Evolutionary conservation across 371 early-diverging fungal species (phyloP).

Genomic region (Umbelopsis sp.): DNA sequence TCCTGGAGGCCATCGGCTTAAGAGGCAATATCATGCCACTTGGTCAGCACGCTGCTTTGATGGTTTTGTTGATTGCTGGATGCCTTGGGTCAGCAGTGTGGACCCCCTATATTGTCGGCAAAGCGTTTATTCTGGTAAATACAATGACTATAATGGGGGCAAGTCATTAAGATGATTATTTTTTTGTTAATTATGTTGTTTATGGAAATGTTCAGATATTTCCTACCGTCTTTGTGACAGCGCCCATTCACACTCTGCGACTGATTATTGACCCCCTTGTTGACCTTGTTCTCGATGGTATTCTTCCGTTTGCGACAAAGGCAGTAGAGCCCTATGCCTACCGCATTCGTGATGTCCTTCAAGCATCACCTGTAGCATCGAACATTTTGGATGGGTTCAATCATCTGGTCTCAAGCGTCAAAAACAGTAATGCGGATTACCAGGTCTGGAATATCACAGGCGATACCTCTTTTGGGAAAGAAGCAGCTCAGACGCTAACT

Average conservation of each 20-base stretch:
- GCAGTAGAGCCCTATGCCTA: conserved; percentile 20
- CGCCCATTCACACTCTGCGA: conserved; percentile 49
- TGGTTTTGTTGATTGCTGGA: conserved; percentile 68
- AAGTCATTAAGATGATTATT: not conserved
- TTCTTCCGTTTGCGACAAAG: conserved; percentile 32
- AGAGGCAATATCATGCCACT: conserved; percentile 77
- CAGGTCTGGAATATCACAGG: conserved; percentile 11
- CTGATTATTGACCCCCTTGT: conserved; percentile 56
- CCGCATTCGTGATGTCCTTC: not conserved
- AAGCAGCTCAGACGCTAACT: not conserved
- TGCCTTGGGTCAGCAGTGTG: conserved; percentile 73
- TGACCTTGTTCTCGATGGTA: conserved; percentile 52
- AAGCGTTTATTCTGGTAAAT: conserved; percentile 46
- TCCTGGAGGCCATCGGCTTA: conserved; percentile 86
- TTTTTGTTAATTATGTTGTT: not conserved
- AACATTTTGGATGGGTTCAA: conserved; percentile 14
- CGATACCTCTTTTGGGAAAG: conserved; percentile 13
- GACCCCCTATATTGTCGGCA: conserved; percentile 74
- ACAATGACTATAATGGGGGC: not conserved
- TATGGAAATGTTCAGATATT: conserved; percentile 32
- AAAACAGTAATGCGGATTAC: not conserved
- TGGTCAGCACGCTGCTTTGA: conserved; percentile 76
- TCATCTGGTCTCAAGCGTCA: conserved; percentile 18
- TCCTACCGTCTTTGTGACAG: conserved; percentile 47
- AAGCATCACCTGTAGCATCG: not conserved